Base-by-base conservation (phyloP, 352 stramenopile genomes). In the Pythium plurisporium region DNA sequence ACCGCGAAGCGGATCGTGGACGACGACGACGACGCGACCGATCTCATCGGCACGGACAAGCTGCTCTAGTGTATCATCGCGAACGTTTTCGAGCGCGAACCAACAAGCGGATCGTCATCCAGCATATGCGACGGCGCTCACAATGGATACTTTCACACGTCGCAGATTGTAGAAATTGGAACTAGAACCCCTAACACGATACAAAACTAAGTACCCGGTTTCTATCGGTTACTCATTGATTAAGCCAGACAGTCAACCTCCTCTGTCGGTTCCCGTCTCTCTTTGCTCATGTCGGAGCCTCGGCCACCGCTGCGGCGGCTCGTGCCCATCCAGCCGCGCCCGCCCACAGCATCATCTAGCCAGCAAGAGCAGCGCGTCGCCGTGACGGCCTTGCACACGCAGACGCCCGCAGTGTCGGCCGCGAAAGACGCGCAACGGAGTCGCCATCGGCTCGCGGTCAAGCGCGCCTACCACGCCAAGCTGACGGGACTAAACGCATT, bases 401-500 rank as follows among this genome's bases (percentile, higher is more conserved):
- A 59, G 20, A 41, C 51, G 51, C 40, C 41, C 22, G 58, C 50
- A 7, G 33, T 36, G n/a, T 5, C 20, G 6, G 38, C 49, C 2
- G 58, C 44, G 26, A 31, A 14, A 10, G 51, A 60, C 33, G 47
- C 51, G 0, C 37, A 57, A 30, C 51, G 52, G 9, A 31, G 42
- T 31, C 33, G 42, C 17, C 67, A 74, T 43, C 59, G 67, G 17
- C 47, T 72, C 31, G 62, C 67, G n/a, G 67, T 74, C 48, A 71
- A 74, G 47, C 63, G 67, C 27, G 55, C 64, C n/a, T 74, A 74
- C 37, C 59, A 74, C 59, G 48, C 62, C 30, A 65, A 65, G 47
- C 63, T 72, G 30, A 37, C 4, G 49, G 3, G 36, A 52, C 12
- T 23, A 9, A 30, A 57, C 23, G 59, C 63, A 26, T 51, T 84